Evolutionary conservation across 2,329 filamentous ascomycete species (phyloP).

Genomic region (Penicillium corylophilum): DNA sequence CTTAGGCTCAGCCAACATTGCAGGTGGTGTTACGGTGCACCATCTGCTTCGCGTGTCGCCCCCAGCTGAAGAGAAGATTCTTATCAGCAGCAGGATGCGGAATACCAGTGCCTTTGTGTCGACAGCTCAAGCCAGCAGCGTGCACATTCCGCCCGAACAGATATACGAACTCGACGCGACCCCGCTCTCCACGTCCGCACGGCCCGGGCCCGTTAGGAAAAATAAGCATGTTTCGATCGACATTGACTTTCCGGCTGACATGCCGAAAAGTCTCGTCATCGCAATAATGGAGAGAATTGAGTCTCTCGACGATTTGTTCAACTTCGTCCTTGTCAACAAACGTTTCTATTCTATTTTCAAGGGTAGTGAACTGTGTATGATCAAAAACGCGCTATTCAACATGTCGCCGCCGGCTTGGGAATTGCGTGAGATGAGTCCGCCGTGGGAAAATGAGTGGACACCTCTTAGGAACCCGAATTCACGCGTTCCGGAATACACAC

Average conservation of each 20-base stretch:
- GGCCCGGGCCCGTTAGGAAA: neutral
- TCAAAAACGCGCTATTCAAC: slow-evolving; percentile 52
- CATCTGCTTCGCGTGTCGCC: neutral
- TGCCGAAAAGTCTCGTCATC: slow-evolving; percentile 53
- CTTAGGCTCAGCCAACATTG: slow-evolving; percentile 1
- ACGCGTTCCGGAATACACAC: slow-evolving; percentile 54
- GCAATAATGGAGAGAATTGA: slow-evolving; percentile 52
- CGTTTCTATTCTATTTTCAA: slow-evolving; percentile 61
- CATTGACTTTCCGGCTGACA: slow-evolving; percentile 39
- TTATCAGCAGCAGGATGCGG: slow-evolving; percentile 22
- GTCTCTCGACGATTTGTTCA: slow-evolving; percentile 56
- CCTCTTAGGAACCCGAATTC: slow-evolving; percentile 45
- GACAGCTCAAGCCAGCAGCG: slow-evolving; percentile 21
- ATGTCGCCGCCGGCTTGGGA: slow-evolving; percentile 62
- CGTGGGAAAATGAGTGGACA: slow-evolving; percentile 46
- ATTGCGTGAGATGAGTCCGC: slow-evolving; percentile 57
- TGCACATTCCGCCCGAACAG: slow-evolving; percentile 19
- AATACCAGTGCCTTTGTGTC: slow-evolving; percentile 15
- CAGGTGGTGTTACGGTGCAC: neutral
- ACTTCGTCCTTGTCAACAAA: slow-evolving; percentile 53
- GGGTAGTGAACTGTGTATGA: slow-evolving; percentile 54
- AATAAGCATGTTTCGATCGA: slow-evolving; percentile 15
- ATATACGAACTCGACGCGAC: slow-evolving; percentile 37
- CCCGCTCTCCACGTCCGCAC: slow-evolving; percentile 18
- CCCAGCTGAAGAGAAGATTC: slow-evolving; percentile 26